Evolutionary conservation across 2,329 filamentous ascomycete genomes (phyloP).

Genomic region (Elsinoe ampelina): DNA sequence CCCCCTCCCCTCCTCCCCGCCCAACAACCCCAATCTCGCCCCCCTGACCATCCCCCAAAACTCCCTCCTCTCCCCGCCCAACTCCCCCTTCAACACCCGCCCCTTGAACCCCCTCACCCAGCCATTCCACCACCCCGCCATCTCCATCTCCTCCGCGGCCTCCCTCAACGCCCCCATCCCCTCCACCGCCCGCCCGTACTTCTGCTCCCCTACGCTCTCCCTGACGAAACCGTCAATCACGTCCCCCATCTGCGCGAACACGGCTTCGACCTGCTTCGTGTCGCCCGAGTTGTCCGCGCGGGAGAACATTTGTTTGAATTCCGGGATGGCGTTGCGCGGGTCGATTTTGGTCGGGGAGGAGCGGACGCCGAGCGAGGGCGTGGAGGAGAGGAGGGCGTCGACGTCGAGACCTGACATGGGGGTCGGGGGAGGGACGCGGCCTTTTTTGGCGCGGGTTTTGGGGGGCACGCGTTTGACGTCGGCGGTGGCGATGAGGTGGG

Average conservation of each 20-base stretch:
- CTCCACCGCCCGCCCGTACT: conserved; percentile 67
- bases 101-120: conserved; percentile 64
- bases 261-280: conserved; percentile 54
- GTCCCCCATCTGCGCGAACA: conserved; percentile 62
- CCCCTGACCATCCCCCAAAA: conserved; percentile 70
- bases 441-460: conserved; percentile 46
- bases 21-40: conserved; percentile 63
- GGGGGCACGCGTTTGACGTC: conserved; percentile 63
- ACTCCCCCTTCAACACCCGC: conserved; percentile 56
- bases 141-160: conserved; percentile 65
- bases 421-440: conserved; percentile 53
- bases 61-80: conserved; percentile 69
- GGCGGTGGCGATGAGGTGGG: conserved; percentile 57
- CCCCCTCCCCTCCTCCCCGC: conserved; percentile 44
- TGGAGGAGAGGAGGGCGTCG: conserved; percentile 59
- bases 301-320: conserved; percentile 23
- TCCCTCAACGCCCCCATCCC: conserved; percentile 68
- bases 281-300: conserved; percentile 49
- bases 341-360: conserved; percentile 35
- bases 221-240: conserved; percentile 62
- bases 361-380: conserved; percentile 29
- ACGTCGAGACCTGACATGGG: conserved; percentile 69
- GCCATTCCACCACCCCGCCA: conserved; percentile 66
- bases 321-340: conserved; percentile 9
- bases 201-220: conserved; percentile 64